These are phyloP conservation scores for Euclidium syriacum DNA, from an alignment of 345 rosid species.

Conservation along the genomic window DNA sequence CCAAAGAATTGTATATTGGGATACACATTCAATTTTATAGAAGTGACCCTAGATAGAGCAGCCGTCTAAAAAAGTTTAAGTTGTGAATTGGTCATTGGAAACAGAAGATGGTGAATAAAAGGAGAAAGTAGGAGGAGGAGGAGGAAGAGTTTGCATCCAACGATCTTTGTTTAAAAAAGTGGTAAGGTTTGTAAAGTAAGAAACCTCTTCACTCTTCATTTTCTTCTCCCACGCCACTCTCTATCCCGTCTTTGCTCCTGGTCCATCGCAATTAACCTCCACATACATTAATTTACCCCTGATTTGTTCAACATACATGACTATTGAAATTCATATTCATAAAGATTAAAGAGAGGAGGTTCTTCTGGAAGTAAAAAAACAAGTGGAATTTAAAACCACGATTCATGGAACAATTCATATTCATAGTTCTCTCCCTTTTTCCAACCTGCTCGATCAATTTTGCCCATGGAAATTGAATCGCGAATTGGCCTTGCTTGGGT, in stretches of 20 bases:
- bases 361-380: no score
- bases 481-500: no score
- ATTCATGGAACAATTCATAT: no score
- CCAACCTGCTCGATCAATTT: no score
- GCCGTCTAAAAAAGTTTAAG: no score
- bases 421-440: no score
- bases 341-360: neutral
- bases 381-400: no score
- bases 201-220: neutral
- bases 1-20: no score
- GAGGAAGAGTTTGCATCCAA: slow-evolving; percentile 3
- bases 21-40: no score
- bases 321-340: neutral
- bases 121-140: neutral
- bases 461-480: no score
- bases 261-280: neutral
- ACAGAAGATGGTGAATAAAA: neutral
- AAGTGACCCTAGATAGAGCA: no score
- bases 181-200: neutral
- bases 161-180: neutral
- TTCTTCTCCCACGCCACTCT: slow-evolving; percentile 12
- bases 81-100: neutral
- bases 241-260: neutral
- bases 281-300: neutral
- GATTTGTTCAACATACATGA: neutral